phyloP scores from a whole-genome alignment of 305 asterid genomes.

The Fraxinus angustifolia region DNA sequence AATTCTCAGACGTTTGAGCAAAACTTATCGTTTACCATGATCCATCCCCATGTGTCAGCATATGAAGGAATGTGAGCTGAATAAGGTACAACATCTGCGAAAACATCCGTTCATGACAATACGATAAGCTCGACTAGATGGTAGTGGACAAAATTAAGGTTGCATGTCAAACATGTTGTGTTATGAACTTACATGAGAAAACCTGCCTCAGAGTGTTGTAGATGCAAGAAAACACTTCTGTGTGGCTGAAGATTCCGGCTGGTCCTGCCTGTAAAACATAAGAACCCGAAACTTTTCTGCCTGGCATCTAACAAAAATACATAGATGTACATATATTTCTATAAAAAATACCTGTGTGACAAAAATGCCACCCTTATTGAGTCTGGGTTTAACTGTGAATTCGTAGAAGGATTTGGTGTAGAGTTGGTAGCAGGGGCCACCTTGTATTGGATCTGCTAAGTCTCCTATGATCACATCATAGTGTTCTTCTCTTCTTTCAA shows the following conservation, averaged over 20 bases:
- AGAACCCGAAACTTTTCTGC: neutral
- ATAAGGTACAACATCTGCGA: conserved; percentile 89
- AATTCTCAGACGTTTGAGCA: neutral
- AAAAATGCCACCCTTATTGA: conserved; percentile 63
- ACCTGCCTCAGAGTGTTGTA: conserved; percentile 83
- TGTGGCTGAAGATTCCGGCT: conserved; percentile 89
- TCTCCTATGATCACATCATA: conserved; percentile 92
- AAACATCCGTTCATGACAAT: neutral
- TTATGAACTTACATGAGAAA: conserved; percentile 65
- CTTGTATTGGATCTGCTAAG: conserved; percentile 93
- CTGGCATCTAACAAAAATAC: neutral
- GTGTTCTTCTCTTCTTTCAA: conserved; percentile 62
- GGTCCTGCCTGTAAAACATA: conserved; percentile 75
- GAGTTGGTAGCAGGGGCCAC: conserved; percentile 92
- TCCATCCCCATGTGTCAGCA: conserved; percentile 99
- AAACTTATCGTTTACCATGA: conserved; percentile 53
- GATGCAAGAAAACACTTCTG: conserved; percentile 89
- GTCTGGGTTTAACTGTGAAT: conserved; percentile 60
- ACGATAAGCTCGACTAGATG: neutral
- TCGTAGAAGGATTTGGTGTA: conserved; percentile 89
- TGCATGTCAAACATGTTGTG: neutral
- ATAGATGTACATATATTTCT: neutral
- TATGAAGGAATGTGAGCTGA: conserved; percentile 93
- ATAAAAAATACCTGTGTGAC: conserved; percentile 70
- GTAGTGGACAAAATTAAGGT: neutral